Evolutionary conservation across 2,329 filamentous ascomycete genomes (phyloP).

Genomic region (Pseudopithomyces maydicus): DNA sequence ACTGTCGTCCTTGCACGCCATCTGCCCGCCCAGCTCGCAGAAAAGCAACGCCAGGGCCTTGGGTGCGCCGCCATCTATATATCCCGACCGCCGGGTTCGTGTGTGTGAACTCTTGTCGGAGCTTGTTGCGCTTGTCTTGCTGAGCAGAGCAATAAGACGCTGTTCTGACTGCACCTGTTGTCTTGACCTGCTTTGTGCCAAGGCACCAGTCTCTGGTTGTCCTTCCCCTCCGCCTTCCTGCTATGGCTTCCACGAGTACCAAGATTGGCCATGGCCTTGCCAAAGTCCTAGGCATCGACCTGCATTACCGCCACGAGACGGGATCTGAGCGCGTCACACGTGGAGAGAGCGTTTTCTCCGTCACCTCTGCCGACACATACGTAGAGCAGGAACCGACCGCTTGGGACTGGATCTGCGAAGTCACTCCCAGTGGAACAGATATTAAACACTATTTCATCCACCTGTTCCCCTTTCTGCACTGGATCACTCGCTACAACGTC

Average conservation of each 20-base stretch:
- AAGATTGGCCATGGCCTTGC: constrained; percentile 76
- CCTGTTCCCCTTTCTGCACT: constrained; percentile 86
- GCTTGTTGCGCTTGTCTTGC: constrained; percentile 33
- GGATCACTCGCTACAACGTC: constrained; percentile 86
- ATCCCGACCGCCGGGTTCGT: constrained; percentile 30
- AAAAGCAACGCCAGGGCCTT: constrained; percentile 15
- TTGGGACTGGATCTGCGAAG: constrained; percentile 70
- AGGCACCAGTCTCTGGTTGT: constrained; percentile 3
- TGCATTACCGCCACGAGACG: constrained; percentile 68
- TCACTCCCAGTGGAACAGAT: constrained; percentile 64
- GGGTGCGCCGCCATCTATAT: constrained; percentile 27
- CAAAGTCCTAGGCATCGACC: constrained; percentile 80
- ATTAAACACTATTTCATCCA: constrained; percentile 66
- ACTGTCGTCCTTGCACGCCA: background rate
- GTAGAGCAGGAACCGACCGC: constrained; percentile 81
- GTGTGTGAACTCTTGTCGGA: constrained; percentile 26
- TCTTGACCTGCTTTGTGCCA: constrained; percentile 7
- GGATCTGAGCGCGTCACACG: constrained; percentile 68
- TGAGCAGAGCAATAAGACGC: constrained; percentile 1
- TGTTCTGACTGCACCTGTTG: background rate
- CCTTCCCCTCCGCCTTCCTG: constrained; percentile 2
- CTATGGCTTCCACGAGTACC: constrained; percentile 46
- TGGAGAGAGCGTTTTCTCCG: constrained; percentile 80
- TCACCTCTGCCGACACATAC: constrained; percentile 74
- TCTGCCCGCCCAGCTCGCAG: constrained; percentile 10